Evolutionary conservation across 1,139 yeast species (phyloP).

Genomic region (Saccharomyces hybrid): DNA sequence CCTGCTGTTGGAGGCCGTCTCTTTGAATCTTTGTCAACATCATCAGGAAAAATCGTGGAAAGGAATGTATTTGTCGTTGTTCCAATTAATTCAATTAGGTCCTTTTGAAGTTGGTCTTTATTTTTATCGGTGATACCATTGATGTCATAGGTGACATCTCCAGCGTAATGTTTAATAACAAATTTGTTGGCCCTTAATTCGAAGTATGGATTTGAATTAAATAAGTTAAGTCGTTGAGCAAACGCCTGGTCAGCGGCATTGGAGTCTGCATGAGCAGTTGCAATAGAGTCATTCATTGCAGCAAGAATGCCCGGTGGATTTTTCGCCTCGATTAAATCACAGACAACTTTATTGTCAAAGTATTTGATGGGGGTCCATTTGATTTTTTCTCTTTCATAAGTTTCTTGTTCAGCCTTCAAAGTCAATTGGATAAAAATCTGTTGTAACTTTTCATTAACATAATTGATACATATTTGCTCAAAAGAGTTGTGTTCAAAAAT

Average conservation of each 20-base stretch:
- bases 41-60: slow-evolving; percentile 67
- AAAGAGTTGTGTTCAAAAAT: slow-evolving; percentile 94
- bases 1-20: slow-evolving; percentile 96
- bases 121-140: slow-evolving; percentile 93
- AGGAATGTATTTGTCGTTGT: slow-evolving; percentile 68
- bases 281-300: slow-evolving; percentile 92
- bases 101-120: slow-evolving; percentile 89
- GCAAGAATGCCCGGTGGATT: slow-evolving; percentile 98
- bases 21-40: slow-evolving; percentile 62
- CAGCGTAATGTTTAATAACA: slow-evolving; percentile 93
- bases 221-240: slow-evolving; percentile 83
- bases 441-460: slow-evolving; percentile 93
- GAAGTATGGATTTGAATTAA: slow-evolving; percentile 76
- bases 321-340: slow-evolving; percentile 90
- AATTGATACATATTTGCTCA: slow-evolving; percentile 94
- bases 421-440: slow-evolving; percentile 95
- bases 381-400: slow-evolving; percentile 89
- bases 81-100: slow-evolving; percentile 68
- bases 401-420: slow-evolving; percentile 94
- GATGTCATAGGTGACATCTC: slow-evolving; percentile 93
- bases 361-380: slow-evolving; percentile 97
- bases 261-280: slow-evolving; percentile 98
- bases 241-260: slow-evolving; percentile 95
- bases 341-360: slow-evolving; percentile 92
- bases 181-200: slow-evolving; percentile 86